Evolutionary conservation across 2,329 filamentous ascomycete species (phyloP).

Genomic region (Stenocarpella maydis): DNA sequence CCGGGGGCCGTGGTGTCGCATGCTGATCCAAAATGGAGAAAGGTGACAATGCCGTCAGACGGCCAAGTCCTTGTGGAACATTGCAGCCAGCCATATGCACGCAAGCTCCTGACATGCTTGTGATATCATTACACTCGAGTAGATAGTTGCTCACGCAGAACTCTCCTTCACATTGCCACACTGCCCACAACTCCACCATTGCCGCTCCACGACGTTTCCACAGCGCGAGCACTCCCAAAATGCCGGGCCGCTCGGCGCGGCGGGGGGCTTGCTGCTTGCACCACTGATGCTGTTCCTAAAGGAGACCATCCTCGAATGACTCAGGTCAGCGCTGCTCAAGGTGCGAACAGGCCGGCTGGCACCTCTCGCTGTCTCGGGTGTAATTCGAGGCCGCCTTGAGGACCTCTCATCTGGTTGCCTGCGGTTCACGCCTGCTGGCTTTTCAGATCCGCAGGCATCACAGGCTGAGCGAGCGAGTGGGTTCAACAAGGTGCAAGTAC

Average conservation of each 20-base stretch:
- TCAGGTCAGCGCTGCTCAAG: slow-evolving; percentile 20
- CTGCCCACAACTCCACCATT: slow-evolving; percentile 65
- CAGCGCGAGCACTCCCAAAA: slow-evolving; percentile 64
- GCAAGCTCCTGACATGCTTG: background rate
- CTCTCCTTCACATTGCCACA: slow-evolving; percentile 64
- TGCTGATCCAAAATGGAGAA: background rate
- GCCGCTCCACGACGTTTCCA: slow-evolving; percentile 58
- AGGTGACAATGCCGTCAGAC: no score
- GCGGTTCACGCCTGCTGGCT: slow-evolving; percentile 42
- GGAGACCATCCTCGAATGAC: slow-evolving; percentile 34
- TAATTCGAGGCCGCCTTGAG: slow-evolving; percentile 28
- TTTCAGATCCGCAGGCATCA: slow-evolving; percentile 62
- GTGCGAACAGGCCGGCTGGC: slow-evolving; percentile 6
- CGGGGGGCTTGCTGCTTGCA: slow-evolving; percentile 30
- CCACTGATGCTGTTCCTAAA: slow-evolving; percentile 34
- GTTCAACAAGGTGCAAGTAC: slow-evolving; percentile 65
- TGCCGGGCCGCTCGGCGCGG: slow-evolving; percentile 39
- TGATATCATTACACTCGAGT: slow-evolving; percentile 1
- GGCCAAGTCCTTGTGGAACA: no score
- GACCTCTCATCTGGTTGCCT: slow-evolving; percentile 33
- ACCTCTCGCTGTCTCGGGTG: background rate
- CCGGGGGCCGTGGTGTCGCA: background rate
- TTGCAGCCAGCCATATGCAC: background rate
- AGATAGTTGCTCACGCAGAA: slow-evolving; percentile 45
- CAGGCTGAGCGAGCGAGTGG: slow-evolving; percentile 58